Percentiles rank a stretch among this genome's conserved stretches.
Evolutionary conservation across 1,284 basidiomycete genomes (phyloP).

Genomic region (Chiua sp.): DNA sequence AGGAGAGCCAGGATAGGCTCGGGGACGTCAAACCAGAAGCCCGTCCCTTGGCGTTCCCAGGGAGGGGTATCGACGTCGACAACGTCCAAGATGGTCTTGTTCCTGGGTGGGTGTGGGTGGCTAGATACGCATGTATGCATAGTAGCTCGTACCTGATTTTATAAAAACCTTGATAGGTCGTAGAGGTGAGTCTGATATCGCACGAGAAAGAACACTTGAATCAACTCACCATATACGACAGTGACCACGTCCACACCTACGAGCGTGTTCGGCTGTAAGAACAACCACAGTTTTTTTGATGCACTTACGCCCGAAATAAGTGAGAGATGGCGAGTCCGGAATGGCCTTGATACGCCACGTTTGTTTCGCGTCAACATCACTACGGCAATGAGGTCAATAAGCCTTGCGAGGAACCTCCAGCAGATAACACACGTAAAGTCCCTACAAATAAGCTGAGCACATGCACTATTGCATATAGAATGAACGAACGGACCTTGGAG

Average conservation of each 20-base stretch:
- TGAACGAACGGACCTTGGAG: slow-evolving; percentile 60
- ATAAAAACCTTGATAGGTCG: no score
- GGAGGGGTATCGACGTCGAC: slow-evolving; percentile 84
- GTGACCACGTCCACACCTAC: slow-evolving; percentile 71
- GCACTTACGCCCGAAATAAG: slow-evolving; percentile 76
- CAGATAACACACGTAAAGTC: slow-evolving; percentile 68
- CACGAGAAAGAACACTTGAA: no score
- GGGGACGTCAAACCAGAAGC: slow-evolving; percentile 89
- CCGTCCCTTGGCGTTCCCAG: slow-evolving; percentile 78
- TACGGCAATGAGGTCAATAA: slow-evolving; percentile 35
- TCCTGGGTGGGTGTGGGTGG: slow-evolving; percentile 43
- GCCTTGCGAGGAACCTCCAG: background rate
- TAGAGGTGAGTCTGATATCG: no score
- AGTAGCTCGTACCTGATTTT: no score
- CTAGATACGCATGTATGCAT: background rate
- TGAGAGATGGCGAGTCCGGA: slow-evolving; percentile 57
- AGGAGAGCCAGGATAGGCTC: slow-evolving; percentile 57
- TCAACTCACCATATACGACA: no score
- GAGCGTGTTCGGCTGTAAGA: background rate
- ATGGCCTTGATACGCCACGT: slow-evolving; percentile 81
- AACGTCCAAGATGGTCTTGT: slow-evolving; percentile 73
- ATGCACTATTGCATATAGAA: background rate
- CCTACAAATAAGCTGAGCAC: slow-evolving; percentile 41
- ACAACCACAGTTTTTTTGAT: background rate
- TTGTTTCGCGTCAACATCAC: slow-evolving; percentile 80